These are phyloP conservation scores for Kernera saxatilis DNA, from an alignment of 345 rosid genomes.

Conservation along the genomic window DNA sequence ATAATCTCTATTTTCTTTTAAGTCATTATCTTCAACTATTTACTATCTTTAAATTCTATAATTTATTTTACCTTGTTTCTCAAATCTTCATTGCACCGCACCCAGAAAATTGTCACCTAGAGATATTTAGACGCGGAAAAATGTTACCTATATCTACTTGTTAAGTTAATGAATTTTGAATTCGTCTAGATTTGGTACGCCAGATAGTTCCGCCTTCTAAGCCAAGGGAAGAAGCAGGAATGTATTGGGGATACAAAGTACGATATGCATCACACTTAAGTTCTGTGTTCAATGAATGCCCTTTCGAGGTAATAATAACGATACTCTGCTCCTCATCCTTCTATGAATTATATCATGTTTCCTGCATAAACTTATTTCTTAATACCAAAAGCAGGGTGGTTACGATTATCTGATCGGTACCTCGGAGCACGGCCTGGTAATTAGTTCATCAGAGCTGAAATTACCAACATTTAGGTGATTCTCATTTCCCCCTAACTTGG, in stretches of 20 bases:
- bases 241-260: conserved; percentile 92
- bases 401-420: conserved; percentile 87
- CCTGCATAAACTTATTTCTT: conserved; percentile 8
- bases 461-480: conserved; percentile 68
- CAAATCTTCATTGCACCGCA: not conserved
- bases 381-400: conserved; percentile 60
- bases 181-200: conserved; percentile 52
- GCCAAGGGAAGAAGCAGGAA: conserved; percentile 74
- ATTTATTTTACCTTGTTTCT: not conserved
- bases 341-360: not conserved
- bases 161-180: conserved; percentile 16
- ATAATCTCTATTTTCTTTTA: conserved; percentile 23
- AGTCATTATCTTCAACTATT: not conserved
- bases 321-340: not conserved
- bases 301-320: conserved; percentile 45
- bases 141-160: not conserved
- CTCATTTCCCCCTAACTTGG: not conserved
- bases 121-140: too few relatives aligned
- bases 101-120: not conserved
- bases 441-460: conserved; percentile 61
- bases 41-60: not conserved
- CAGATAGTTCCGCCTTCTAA: conserved; percentile 60
- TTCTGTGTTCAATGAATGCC: conserved; percentile 54
- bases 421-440: conserved; percentile 84
- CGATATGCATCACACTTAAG: conserved; percentile 77